Percentiles rank a stretch among this genome's conserved stretches.
Evolutionary conservation across 768 basidiomycete species (phyloP).

Genomic region (Lyophyllum shimeji): DNA sequence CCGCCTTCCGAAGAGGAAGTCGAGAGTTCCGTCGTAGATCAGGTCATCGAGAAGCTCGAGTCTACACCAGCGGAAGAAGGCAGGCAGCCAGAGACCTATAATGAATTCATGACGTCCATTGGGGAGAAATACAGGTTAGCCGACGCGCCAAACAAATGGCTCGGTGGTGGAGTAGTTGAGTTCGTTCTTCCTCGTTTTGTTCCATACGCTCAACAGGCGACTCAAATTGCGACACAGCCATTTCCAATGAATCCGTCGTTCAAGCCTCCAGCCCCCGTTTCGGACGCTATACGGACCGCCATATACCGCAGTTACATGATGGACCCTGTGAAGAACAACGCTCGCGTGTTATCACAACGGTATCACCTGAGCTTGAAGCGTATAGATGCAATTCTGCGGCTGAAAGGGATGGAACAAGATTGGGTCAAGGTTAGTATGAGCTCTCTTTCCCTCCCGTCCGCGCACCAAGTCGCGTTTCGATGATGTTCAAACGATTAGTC

Average conservation of each 20-base stretch:
- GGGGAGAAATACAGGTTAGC: slow-evolving; percentile 44
- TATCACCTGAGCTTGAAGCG: slow-evolving; percentile 75
- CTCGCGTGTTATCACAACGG: slow-evolving; percentile 58
- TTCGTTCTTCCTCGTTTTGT: slow-evolving; percentile 24
- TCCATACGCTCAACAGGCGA: slow-evolving; percentile 4
- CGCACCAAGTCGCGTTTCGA: slow-evolving; percentile 13
- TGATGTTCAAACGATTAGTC: slow-evolving; percentile 90
- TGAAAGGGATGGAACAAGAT: slow-evolving; percentile 74
- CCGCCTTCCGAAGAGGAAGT: slow-evolving; percentile 23
- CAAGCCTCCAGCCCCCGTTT: slow-evolving; percentile 75
- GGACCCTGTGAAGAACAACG: slow-evolving; percentile 55
- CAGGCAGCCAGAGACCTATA: slow-evolving; percentile 29
- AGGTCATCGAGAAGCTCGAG: slow-evolving; percentile 14
- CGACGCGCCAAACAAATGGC: slow-evolving; percentile 55
- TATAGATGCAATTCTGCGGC: slow-evolving; percentile 76
- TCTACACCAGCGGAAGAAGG: slow-evolving; percentile 3
- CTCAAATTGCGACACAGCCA: slow-evolving; percentile 48
- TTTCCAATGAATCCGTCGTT: slow-evolving; percentile 87
- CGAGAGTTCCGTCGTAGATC: background rate
- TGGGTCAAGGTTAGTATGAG: slow-evolving; percentile 66
- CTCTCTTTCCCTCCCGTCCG: slow-evolving; percentile 14
- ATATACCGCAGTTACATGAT: slow-evolving; percentile 63
- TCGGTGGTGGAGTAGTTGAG: slow-evolving; percentile 58
- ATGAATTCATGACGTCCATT: slow-evolving; percentile 40
- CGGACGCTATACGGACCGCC: slow-evolving; percentile 52